Evolutionary conservation across 768 basidiomycete genomes (phyloP).

Genomic region (Sporobolomyces roseus): DNA sequence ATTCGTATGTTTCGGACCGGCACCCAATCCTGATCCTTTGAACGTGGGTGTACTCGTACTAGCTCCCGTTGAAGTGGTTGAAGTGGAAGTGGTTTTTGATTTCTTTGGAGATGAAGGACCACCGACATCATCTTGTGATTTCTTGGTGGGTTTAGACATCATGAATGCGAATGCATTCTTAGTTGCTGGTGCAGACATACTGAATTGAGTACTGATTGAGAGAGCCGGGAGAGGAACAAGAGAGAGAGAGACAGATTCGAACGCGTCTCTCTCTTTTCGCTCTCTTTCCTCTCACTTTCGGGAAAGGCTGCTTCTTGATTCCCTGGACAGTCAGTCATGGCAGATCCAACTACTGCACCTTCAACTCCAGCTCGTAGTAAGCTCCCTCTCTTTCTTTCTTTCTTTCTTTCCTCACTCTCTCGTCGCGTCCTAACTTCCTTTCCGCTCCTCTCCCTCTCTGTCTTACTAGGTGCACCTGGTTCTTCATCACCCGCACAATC

Average conservation of each 20-base stretch:
- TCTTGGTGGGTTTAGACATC: constrained; percentile 4
- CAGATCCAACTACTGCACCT: background rate
- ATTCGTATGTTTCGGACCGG: constrained; percentile 48
- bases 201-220: background rate
- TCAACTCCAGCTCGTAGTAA: constrained; percentile 7
- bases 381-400: background rate
- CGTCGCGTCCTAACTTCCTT: background rate
- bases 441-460: background rate
- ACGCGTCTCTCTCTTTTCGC: constrained; percentile 1
- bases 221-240: background rate
- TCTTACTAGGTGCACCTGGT: background rate
- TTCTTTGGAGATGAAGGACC: background rate
- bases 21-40: constrained; percentile 35
- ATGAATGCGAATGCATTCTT: constrained; percentile 38
- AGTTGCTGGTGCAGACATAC: background rate
- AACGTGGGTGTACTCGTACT: constrained; percentile 8
- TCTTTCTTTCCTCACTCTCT: background rate
- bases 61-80: too few relatives aligned
- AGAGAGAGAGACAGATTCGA: background rate
- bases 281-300: constrained; percentile 1
- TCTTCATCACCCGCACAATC: background rate
- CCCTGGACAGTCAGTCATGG: background rate
- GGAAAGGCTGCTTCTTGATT: background rate
- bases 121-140: background rate
- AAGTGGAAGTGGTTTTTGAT: background rate